Evolutionary conservation across 2,329 filamentous ascomycete genomes (phyloP).

Genomic region (Ophiocordyceps unilateralis): DNA sequence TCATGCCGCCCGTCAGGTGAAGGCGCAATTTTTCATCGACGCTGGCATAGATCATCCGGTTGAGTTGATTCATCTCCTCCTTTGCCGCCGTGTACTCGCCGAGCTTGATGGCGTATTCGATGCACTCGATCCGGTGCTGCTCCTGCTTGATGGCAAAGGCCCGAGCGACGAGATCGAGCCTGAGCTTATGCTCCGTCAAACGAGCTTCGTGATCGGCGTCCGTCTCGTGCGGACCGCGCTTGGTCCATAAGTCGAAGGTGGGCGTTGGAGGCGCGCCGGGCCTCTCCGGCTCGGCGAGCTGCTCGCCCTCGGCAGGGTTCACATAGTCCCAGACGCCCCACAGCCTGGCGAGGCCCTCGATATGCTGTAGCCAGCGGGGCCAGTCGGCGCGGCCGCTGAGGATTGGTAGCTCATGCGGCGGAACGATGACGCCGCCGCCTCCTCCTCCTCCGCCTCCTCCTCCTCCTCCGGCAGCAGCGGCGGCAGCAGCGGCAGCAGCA

Average conservation of each 20-base stretch:
- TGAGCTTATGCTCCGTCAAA: constrained; percentile 1
- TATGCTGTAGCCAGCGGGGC: constrained; percentile 3
- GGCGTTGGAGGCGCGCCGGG: constrained; percentile 2
- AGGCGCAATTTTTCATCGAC: constrained; percentile 2
- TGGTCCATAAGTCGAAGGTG: background rate
- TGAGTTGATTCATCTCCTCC: constrained; percentile 3
- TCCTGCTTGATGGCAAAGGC: constrained; percentile 3
- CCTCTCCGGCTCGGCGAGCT: constrained; percentile 1
- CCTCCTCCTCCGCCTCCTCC: too few relatives aligned
- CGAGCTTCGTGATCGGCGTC: constrained; percentile 2
- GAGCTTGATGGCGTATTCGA: constrained; percentile 2
- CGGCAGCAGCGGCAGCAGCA: too few relatives aligned
- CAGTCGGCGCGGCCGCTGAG: constrained; percentile 3
- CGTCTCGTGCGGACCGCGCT: background rate
- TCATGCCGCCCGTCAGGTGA: constrained; percentile 2
- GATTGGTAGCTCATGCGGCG: constrained; percentile 1
- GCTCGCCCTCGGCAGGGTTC: constrained; percentile 1
- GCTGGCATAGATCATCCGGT: constrained; percentile 2
- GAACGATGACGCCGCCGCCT: background rate
- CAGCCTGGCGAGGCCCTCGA: constrained; percentile 1
- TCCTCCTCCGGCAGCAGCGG: too few relatives aligned
- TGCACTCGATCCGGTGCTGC: constrained; percentile 2
- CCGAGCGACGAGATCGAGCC: constrained; percentile 1
- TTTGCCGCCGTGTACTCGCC: background rate
- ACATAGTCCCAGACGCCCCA: constrained; percentile 4